Evolutionary conservation across 345 rosid genomes (phyloP).

Genomic region (Heritiera fomes): DNA sequence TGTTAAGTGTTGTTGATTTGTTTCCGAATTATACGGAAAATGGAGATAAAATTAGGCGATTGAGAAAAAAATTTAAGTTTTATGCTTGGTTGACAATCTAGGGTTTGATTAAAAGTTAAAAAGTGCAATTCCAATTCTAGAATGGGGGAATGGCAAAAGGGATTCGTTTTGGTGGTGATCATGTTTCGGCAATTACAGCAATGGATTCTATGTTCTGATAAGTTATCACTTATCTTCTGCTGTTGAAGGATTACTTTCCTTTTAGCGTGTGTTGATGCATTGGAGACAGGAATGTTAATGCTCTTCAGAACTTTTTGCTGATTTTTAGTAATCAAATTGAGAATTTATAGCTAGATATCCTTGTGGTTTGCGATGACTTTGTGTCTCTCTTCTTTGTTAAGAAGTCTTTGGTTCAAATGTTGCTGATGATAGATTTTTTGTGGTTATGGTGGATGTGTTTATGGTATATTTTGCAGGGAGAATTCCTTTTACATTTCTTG

Average conservation of each 20-base stretch:
- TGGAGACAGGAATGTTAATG: not conserved
- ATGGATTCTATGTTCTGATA: not conserved
- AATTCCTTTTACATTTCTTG: constrained; percentile 77
- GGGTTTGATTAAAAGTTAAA: not conserved
- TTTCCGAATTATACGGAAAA: not conserved
- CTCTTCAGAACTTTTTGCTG: not conserved
- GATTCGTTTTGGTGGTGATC: not conserved
- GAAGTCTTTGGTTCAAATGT: not conserved
- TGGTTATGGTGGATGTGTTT: not conserved
- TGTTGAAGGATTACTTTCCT: not conserved
- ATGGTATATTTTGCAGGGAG: constrained; percentile 51
- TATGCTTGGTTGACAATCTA: not conserved
- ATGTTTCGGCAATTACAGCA: not conserved
- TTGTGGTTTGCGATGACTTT: not conserved
- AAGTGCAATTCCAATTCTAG: not conserved
- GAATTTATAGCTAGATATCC: not conserved
- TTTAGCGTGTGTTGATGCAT: too few relatives aligned
- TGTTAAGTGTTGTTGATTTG: not conserved
- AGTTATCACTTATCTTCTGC: not conserved
- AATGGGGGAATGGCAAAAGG: not conserved
- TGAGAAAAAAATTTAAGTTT: not conserved
- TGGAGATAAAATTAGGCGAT: not conserved
- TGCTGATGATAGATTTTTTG: not conserved
- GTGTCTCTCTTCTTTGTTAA: not conserved
- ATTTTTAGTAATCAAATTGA: not conserved